Conservation (phyloP, 331 rosid species). For the Acacia concinna region DNA sequence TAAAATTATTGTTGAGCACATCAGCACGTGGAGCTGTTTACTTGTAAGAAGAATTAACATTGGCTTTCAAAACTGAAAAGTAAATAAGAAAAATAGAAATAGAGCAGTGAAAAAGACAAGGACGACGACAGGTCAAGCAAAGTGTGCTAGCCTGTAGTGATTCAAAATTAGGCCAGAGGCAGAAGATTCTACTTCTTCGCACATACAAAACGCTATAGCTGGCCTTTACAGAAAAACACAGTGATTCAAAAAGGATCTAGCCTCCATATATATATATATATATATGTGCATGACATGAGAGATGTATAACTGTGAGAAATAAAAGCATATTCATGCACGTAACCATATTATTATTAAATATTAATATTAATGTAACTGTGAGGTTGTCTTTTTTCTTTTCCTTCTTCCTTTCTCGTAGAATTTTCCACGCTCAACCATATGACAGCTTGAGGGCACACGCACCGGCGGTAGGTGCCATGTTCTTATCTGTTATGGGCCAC, state of each 20-base stretch:
- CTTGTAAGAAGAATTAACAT: background rate
- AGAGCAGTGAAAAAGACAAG: background rate
- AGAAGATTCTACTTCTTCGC: background rate
- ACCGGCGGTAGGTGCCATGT: slow-evolving; percentile 27
- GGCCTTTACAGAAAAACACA: background rate
- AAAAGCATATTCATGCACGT: slow-evolving; percentile 34
- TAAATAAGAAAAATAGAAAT: background rate
- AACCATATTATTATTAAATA: slow-evolving; percentile 19
- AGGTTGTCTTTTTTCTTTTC: background rate
- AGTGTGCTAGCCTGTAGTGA: background rate
- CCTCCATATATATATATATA: background rate
- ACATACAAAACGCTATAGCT: background rate
- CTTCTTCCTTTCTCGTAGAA: background rate
- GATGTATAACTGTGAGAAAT: background rate
- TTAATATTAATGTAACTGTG: background rate
- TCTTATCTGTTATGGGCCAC: slow-evolving; percentile 34
- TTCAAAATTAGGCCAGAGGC: background rate
- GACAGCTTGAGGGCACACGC: slow-evolving; percentile 29
- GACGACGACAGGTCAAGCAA: background rate
- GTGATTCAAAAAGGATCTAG: background rate
- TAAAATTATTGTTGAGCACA: slow-evolving; percentile 11
- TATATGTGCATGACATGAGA: background rate
- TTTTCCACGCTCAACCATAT: slow-evolving; percentile 15
- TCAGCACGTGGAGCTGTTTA: slow-evolving; percentile 25
- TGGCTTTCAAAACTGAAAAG: background rate